Evolutionary conservation across 2,329 filamentous ascomycete species (phyloP).

Genomic region (Stagonosporopsis rhizophila): DNA sequence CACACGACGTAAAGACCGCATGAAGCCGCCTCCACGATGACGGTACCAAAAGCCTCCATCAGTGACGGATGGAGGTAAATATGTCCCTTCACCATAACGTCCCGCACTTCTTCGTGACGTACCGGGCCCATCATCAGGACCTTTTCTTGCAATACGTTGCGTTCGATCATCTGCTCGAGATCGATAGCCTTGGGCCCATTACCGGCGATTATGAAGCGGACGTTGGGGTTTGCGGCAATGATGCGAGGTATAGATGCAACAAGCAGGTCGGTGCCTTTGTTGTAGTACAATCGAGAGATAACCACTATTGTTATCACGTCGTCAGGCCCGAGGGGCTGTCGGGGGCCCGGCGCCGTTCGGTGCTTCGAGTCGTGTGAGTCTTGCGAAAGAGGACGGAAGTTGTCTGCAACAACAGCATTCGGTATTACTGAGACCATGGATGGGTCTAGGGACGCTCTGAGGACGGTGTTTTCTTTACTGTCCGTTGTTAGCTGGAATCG

Average conservation of each 20-base stretch:
- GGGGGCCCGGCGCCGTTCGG: conserved; percentile 58
- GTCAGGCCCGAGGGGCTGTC: conserved; percentile 76
- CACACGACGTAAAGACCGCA: conserved; percentile 97
- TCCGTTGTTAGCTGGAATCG: conserved; percentile 15
- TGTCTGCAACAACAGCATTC: conserved; percentile 95
- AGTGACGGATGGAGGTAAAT: conserved; percentile 95
- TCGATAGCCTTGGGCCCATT: conserved; percentile 97
- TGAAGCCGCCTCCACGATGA: conserved; percentile 95
- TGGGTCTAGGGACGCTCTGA: conserved; percentile 91
- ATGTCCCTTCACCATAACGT: conserved; percentile 96
- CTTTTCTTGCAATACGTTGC: conserved; percentile 89
- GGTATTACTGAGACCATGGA: conserved; percentile 98
- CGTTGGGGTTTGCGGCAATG: conserved; percentile 85
- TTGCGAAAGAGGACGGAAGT: conserved; percentile 77
- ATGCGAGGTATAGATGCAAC: conserved; percentile 95
- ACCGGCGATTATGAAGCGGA: conserved; percentile 95
- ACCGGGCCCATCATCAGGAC: conserved; percentile 92
- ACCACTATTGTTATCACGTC: conserved; percentile 96
- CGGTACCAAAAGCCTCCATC: conserved; percentile 96
- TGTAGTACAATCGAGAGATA: conserved; percentile 96
- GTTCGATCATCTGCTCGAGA: conserved; percentile 96
- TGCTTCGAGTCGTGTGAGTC: conserved; percentile 29
- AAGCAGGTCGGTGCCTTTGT: conserved; percentile 97
- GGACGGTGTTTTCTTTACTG: conserved; percentile 97
- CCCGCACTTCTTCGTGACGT: conserved; percentile 93